These are phyloP conservation scores for Fusarium continuum DNA, from an alignment of 2,329 filamentous ascomycete species.

Conservation along the genomic window DNA sequence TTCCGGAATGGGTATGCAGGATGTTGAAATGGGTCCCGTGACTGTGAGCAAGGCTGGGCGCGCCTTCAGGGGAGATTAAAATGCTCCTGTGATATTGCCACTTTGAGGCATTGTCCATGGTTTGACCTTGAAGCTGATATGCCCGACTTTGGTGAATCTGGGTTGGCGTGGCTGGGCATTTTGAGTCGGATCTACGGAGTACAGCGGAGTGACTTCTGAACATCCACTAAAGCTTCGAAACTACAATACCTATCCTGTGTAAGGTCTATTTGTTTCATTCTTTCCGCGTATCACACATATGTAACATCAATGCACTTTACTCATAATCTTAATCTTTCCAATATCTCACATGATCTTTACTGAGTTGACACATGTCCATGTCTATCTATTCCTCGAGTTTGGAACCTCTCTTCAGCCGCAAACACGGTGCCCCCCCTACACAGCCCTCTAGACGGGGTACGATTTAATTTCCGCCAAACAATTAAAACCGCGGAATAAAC, in stretches of 20 bases:
- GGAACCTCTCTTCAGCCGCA: background rate
- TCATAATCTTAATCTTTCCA: background rate
- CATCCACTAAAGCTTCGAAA: background rate
- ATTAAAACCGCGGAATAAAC: slow-evolving; percentile 1
- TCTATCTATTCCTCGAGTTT: background rate
- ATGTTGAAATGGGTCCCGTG: slow-evolving; percentile 8
- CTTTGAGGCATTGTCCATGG: background rate
- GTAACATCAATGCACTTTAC: background rate
- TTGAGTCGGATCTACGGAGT: background rate
- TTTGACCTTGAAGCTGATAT: background rate
- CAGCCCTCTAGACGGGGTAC: slow-evolving; percentile 6
- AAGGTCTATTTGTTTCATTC: background rate
- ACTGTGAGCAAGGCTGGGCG: background rate
- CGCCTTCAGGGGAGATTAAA: background rate
- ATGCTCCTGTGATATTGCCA: background rate
- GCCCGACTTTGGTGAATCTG: background rate
- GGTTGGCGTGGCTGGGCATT: too few relatives aligned
- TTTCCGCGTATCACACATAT: background rate
- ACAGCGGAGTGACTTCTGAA: slow-evolving; percentile 6
- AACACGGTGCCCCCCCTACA: background rate
- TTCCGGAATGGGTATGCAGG: slow-evolving; percentile 5
- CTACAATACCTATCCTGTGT: too few relatives aligned
- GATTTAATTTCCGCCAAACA: slow-evolving; percentile 4
- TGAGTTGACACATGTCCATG: background rate
- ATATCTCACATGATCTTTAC: background rate